Conservation (phyloP, 306 rosid genomes). For the Cicer cuneatum region DNA sequence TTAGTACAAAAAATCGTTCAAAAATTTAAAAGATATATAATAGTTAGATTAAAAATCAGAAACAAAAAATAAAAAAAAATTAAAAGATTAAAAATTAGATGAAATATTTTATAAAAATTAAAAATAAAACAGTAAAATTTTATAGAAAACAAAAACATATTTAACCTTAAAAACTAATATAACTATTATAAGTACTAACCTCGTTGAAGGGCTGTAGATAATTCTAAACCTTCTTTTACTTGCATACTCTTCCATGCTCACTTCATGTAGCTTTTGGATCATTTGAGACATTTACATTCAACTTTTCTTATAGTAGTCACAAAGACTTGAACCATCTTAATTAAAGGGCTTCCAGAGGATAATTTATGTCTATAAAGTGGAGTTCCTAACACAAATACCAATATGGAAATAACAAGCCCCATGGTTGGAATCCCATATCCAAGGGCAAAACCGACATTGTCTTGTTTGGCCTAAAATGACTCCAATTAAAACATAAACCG, state of each 20-base stretch:
- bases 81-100: no score
- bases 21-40: no score
- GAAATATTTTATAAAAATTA: no score
- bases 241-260: slow-evolving; percentile 55
- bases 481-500: slow-evolving; percentile 69
- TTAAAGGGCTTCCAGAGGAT: slow-evolving; percentile 75
- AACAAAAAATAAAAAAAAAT: no score
- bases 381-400: slow-evolving; percentile 68
- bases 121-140: no score
- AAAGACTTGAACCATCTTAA: slow-evolving; percentile 59
- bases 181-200: slow-evolving; percentile 44
- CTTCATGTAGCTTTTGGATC: slow-evolving; percentile 73
- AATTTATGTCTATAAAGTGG: slow-evolving; percentile 72
- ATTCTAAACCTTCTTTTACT: slow-evolving; percentile 53
- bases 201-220: slow-evolving; percentile 60
- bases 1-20: no score
- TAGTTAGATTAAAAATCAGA: no score
- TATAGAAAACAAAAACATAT: no score
- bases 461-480: slow-evolving; percentile 81
- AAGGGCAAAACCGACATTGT: slow-evolving; percentile 73
- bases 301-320: slow-evolving; percentile 63
- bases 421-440: slow-evolving; percentile 88
- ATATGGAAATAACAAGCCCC: slow-evolving; percentile 62
- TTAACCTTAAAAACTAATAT: no score
- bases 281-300: slow-evolving; percentile 55